Evolutionary conservation across 139 green algal species (phyloP).

Genomic region (Tetradesmus obliquus): DNA sequence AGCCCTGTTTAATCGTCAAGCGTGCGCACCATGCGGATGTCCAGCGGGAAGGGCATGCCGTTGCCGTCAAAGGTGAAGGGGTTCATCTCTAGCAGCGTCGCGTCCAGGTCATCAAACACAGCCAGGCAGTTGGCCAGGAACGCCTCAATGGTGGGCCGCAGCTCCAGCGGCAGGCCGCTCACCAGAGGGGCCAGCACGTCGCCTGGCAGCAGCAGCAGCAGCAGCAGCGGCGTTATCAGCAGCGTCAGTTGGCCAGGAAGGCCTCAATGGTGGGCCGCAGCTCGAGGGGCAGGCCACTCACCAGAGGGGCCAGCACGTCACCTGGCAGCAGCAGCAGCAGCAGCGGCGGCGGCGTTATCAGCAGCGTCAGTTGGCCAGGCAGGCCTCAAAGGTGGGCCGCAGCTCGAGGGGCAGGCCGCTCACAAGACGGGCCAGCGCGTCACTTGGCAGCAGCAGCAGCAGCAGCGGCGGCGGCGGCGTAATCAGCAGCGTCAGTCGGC

Average conservation of each 20-base stretch:
- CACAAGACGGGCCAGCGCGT: constrained; percentile 76
- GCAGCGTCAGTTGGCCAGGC: constrained; percentile 43
- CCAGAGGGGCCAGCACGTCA: constrained; percentile 73
- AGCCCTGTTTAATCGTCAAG: neutral
- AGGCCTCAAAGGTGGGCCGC: too few species aligned
- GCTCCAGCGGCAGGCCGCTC: constrained; percentile 76
- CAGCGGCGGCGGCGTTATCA: too few species aligned
- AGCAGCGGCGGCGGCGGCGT: too few species aligned
- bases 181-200: constrained; percentile 79
- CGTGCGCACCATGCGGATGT: constrained; percentile 67
- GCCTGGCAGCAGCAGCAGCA: constrained; percentile 13
- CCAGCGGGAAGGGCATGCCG: constrained; percentile 76
- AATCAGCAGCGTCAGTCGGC: neutral
- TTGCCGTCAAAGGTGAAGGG: constrained; percentile 84
- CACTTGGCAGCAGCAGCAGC: neutral
- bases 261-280: constrained; percentile 70
- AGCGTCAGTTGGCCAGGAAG: constrained; percentile 64
- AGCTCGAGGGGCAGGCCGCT: constrained; percentile 75
- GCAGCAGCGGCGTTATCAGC: too few species aligned
- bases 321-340: constrained; percentile 6
- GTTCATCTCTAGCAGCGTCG: constrained; percentile 96
- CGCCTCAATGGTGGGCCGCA: constrained; percentile 70
- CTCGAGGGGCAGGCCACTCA: constrained; percentile 76
- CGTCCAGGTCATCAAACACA: constrained; percentile 88
- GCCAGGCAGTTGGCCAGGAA: constrained; percentile 69